Percentiles rank a stretch among this genome's conserved stretches.
phyloP scores from a whole-genome alignment of 2,329 filamentous ascomycete species.

The Drechmeria coniospora region DNA sequence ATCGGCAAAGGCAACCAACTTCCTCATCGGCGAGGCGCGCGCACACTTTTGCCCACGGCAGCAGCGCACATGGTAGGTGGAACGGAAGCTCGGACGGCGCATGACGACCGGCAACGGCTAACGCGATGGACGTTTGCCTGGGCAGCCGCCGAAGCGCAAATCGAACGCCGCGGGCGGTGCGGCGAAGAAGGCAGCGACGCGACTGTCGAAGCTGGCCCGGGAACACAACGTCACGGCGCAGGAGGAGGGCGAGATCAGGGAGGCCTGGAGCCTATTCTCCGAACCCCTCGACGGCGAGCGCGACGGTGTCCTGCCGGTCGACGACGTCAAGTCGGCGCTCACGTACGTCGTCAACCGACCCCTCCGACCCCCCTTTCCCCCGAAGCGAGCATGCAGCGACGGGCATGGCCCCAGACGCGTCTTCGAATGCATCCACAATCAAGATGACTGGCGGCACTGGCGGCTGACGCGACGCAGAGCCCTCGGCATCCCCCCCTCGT shows the following conservation, averaged over 20 bases:
- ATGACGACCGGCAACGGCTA: neutral
- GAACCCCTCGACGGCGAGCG: conserved; percentile 58
- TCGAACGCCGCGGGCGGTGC: conserved; percentile 14
- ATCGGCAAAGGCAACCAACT: too few species aligned
- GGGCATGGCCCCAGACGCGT: neutral
- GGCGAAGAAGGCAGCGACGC: conserved; percentile 22
- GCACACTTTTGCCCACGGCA: neutral
- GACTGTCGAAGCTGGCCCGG: conserved; percentile 78
- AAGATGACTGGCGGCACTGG: neutral
- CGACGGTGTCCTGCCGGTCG: conserved; percentile 50
- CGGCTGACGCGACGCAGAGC: conserved; percentile 36
- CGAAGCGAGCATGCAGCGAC: too few species aligned
- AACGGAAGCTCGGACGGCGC: neutral
- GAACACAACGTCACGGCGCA: conserved; percentile 73
- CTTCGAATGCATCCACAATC: neutral
- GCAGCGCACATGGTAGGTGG: conserved; percentile 2
- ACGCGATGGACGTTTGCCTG: neutral
- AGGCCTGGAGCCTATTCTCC: conserved; percentile 75
- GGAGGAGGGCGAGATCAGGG: conserved; percentile 80
- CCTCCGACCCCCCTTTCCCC: neutral
- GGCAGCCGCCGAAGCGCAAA: conserved; percentile 39
- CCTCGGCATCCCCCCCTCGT: conserved; percentile 56
- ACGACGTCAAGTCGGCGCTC: conserved; percentile 56
- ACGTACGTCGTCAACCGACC: conserved; percentile 35
- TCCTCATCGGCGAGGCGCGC: too few species aligned